These are phyloP conservation scores for Arthrobotrys conoides DNA, from an alignment of 2,329 filamentous ascomycete genomes.

Conservation along the genomic window DNA sequence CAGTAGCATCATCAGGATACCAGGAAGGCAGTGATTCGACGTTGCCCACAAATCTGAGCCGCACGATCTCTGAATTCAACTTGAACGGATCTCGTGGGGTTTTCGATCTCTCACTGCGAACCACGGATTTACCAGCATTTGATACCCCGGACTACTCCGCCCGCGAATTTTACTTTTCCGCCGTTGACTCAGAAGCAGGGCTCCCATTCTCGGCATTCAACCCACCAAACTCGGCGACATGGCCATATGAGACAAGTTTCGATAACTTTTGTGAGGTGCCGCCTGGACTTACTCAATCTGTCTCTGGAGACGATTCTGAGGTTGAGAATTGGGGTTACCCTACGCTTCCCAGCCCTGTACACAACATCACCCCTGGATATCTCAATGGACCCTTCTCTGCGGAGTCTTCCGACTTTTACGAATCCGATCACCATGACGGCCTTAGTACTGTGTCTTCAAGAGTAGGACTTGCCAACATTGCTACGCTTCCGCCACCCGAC, in stretches of 20 bases:
- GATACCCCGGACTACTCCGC: conserved; percentile 63
- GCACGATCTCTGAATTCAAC: conserved; percentile 69
- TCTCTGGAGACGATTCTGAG: conserved; percentile 78
- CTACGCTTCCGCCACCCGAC: conserved; percentile 39
- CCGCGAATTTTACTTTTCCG: conserved; percentile 63
- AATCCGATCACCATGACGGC: conserved; percentile 66
- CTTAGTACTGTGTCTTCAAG: conserved; percentile 70
- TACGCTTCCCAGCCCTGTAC: conserved; percentile 67
- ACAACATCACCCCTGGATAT: conserved; percentile 66
- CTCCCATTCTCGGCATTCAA: conserved; percentile 70
- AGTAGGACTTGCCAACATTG: conserved; percentile 69
- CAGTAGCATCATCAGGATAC: conserved; percentile 58
- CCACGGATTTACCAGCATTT: conserved; percentile 64
- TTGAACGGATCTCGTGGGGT: conserved; percentile 72
- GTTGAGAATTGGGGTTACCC: conserved; percentile 73
- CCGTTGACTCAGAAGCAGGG: conserved; percentile 63
- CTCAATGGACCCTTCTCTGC: conserved; percentile 65
- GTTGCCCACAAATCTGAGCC: conserved; percentile 74
- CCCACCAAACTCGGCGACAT: conserved; percentile 72
- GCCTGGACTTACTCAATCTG: conserved; percentile 74
- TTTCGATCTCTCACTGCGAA: conserved; percentile 68
- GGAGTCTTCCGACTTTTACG: conserved; percentile 67
- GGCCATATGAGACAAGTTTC: conserved; percentile 69
- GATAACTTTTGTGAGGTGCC: conserved; percentile 62
- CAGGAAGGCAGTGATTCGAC: conserved; percentile 68